phyloP scores from a whole-genome alignment of 768 basidiomycete genomes.

The Boletellus ananiceps region DNA sequence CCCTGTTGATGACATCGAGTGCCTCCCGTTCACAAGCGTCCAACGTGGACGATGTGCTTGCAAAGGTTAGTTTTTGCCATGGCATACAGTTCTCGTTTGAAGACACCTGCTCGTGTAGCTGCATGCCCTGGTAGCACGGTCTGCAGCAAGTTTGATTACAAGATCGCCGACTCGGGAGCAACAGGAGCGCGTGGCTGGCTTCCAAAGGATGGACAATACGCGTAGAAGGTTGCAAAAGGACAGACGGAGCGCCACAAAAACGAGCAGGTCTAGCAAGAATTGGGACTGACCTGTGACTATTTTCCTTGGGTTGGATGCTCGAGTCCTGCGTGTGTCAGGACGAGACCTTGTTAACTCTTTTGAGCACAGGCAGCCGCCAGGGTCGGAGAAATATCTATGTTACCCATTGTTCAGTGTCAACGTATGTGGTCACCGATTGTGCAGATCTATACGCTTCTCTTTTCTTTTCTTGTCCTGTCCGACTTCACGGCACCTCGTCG shows the following conservation, averaged over 20 bases:
- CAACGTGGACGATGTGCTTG: slow-evolving; percentile 68
- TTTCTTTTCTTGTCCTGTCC: too few relatives aligned
- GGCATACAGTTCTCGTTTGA: background rate
- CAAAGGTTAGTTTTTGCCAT: slow-evolving; percentile 42
- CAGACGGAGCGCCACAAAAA: slow-evolving; percentile 24
- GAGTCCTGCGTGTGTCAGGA: too few relatives aligned
- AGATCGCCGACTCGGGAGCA: slow-evolving; percentile 24
- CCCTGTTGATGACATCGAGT: slow-evolving; percentile 66
- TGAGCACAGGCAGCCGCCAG: too few relatives aligned
- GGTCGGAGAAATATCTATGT: too few relatives aligned
- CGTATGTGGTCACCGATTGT: too few relatives aligned
- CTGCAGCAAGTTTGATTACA: slow-evolving; percentile 22
- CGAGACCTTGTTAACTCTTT: too few relatives aligned
- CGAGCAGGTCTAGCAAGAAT: slow-evolving; percentile 22
- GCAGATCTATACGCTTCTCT: too few relatives aligned
- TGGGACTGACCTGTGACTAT: slow-evolving; percentile 19
- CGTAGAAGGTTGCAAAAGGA: slow-evolving; percentile 26
- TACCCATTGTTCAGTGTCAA: too few relatives aligned
- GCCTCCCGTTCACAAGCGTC: slow-evolving; percentile 71
- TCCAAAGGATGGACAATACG: slow-evolving; percentile 18
- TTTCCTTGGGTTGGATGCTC: background rate
- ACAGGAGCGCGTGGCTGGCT: slow-evolving; percentile 19
- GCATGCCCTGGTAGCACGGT: slow-evolving; percentile 21
- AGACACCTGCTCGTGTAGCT: slow-evolving; percentile 15
- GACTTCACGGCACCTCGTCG: too few relatives aligned